Evolutionary conservation across 495 filamentous ascomycete species (phyloP).

Genomic region (Aspergillus kassunensis): DNA sequence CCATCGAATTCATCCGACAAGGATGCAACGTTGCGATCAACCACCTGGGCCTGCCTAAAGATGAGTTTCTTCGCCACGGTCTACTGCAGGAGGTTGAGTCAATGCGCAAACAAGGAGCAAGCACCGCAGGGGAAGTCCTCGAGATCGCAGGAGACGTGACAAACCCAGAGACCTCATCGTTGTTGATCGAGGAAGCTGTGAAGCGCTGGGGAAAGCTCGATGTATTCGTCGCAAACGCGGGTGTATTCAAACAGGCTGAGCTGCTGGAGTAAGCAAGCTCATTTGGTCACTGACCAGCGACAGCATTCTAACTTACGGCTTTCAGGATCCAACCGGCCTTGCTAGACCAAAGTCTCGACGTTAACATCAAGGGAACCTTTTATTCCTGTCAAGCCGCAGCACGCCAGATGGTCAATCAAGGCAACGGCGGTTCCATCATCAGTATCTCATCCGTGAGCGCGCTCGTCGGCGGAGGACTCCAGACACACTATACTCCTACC

Average conservation of each 20-base stretch:
- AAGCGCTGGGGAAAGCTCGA: conserved; percentile 56
- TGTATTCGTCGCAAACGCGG: conserved; percentile 78
- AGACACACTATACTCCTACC: conserved; percentile 40
- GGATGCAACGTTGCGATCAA: conserved; percentile 63
- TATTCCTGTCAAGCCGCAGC: conserved; percentile 55
- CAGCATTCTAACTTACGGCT: background rate
- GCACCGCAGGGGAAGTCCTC: conserved; percentile 39
- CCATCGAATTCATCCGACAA: conserved; percentile 55
- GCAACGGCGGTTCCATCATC: conserved; percentile 44
- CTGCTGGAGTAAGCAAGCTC: conserved; percentile 57
- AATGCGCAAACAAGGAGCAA: conserved; percentile 31
- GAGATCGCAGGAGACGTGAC: conserved; percentile 59
- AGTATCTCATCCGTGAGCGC: conserved; percentile 45
- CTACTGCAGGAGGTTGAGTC: conserved; percentile 44
- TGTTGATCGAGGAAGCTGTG: conserved; percentile 51
- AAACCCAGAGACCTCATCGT: conserved; percentile 49
- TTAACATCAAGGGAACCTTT: conserved; percentile 66
- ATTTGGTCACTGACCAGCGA: too few relatives aligned
- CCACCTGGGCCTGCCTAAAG: conserved; percentile 53
- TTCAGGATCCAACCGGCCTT: background rate
- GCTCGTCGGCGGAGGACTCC: conserved; percentile 25
- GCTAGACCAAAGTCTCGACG: conserved; percentile 24
- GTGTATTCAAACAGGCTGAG: conserved; percentile 74
- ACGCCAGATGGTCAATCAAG: conserved; percentile 30
- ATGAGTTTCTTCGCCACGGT: conserved; percentile 41